Percentiles rank a stretch among this genome's conserved stretches.
These are phyloP conservation scores for Kodamaea ohmeri DNA, from an alignment of 1,139 yeast genomes.

Conservation along the genomic window DNA sequence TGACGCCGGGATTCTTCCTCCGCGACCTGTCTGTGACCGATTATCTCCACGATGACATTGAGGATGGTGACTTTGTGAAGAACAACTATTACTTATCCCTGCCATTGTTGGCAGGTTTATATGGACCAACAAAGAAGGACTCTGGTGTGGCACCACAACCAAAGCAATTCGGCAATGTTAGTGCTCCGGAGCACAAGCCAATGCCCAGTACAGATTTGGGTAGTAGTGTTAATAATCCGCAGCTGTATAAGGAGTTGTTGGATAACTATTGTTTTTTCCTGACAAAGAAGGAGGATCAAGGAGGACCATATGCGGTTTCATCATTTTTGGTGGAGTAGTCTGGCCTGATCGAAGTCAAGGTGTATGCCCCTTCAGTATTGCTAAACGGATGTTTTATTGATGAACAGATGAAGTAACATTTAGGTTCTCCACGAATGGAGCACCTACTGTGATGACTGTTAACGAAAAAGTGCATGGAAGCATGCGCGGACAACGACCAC, in stretches of 20 bases:
- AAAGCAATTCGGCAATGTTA: not conserved
- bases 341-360: too few relatives aligned
- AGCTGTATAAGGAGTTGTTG: conserved; percentile 64
- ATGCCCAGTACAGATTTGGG: conserved; percentile 9
- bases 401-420: too few relatives aligned
- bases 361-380: too few relatives aligned
- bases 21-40: too few relatives aligned
- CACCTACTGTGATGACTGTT: too few relatives aligned
- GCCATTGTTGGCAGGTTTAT: conserved; percentile 26
- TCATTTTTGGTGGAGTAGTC: conserved; percentile 24
- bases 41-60: conserved; percentile 17
- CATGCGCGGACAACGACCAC: too few relatives aligned
- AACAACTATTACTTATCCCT: conserved; percentile 41
- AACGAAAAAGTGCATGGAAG: too few relatives aligned
- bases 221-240: conserved; percentile 42
- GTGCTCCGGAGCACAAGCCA: not conserved
- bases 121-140: not conserved
- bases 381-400: too few relatives aligned
- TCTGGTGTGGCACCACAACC: not conserved
- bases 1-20: too few relatives aligned
- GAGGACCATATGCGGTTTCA: conserved; percentile 24
- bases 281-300: conserved; percentile 11
- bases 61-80: conserved; percentile 29
- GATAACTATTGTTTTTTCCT: conserved; percentile 69
- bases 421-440: too few relatives aligned